Evolutionary conservation across 1,139 yeast genomes (phyloP).

Genomic region (Meyerozyma smithsonii): DNA sequence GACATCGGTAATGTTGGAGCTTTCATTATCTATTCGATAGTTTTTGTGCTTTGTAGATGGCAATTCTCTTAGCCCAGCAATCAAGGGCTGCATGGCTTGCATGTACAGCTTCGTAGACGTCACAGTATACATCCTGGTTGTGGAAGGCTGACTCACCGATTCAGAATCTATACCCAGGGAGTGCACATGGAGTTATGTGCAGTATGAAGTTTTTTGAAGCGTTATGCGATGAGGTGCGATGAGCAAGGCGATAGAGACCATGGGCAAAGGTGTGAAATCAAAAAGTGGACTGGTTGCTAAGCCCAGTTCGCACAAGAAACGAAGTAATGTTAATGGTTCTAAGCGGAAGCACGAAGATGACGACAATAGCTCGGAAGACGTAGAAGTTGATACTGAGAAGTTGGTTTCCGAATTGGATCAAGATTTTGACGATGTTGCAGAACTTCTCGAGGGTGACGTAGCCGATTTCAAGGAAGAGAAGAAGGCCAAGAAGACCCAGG

Average conservation of each 20-base stretch:
- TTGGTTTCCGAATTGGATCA: constrained; percentile 46
- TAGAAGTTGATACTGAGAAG: constrained; percentile 34
- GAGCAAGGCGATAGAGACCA: constrained; percentile 6
- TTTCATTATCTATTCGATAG: constrained; percentile 34
- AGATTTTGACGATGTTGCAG: constrained; percentile 55
- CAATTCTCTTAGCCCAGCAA: constrained; percentile 36
- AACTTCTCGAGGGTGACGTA: constrained; percentile 41
- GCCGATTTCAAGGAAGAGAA: constrained; percentile 35
- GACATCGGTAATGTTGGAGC: constrained; percentile 23
- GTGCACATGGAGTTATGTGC: constrained; percentile 4
- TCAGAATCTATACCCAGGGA: not conserved
- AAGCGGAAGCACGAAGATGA: constrained; percentile 17
- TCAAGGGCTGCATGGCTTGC: constrained; percentile 72
- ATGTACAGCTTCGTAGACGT: constrained; percentile 71
- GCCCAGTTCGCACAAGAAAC: constrained; percentile 3
- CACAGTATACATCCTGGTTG: constrained; percentile 34
- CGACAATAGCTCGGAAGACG: constrained; percentile 16
- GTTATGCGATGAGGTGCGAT: constrained; percentile 15
- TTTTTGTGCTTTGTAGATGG: constrained; percentile 20
- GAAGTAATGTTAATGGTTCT: constrained; percentile 6
- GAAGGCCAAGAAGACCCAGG: constrained; percentile 16
- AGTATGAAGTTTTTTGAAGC: constrained; percentile 4
- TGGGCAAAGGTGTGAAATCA: constrained; percentile 11
- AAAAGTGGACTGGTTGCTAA: constrained; percentile 5
- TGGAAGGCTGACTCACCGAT: not conserved